phyloP scores from a whole-genome alignment of 2,329 filamentous ascomycete genomes.

The Boeremia lycopersici region DNA sequence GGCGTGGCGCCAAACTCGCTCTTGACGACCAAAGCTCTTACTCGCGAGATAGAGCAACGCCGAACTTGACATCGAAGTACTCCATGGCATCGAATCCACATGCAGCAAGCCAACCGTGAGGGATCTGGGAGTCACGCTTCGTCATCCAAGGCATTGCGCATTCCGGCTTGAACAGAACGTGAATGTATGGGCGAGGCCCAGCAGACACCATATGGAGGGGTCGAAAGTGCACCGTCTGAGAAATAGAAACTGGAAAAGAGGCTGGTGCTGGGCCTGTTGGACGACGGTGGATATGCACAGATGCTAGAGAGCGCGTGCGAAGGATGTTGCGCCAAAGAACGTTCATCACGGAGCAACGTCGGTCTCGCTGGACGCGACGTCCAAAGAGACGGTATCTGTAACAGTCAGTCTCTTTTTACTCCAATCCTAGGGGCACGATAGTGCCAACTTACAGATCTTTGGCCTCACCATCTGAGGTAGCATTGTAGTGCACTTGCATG shows the following conservation, averaged over 20 bases:
- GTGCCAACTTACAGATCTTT: conserved; percentile 36
- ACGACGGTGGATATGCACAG: conserved; percentile 29
- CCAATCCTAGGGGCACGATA: too few species aligned
- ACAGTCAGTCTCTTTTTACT: background rate
- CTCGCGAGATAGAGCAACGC: conserved; percentile 9
- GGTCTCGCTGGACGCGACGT: conserved; percentile 26
- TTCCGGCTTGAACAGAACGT: conserved; percentile 32
- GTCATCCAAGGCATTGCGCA: conserved; percentile 34
- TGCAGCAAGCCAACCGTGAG: conserved; percentile 23
- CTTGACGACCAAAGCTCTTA: background rate
- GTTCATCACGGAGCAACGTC: conserved; percentile 31
- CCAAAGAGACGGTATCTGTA: conserved; percentile 40
- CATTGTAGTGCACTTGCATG: conserved; percentile 16
- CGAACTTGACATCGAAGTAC: conserved; percentile 37
- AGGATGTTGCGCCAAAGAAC: conserved; percentile 30
- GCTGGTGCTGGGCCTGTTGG: background rate
- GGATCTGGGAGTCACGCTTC: conserved; percentile 12
- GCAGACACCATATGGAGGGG: background rate
- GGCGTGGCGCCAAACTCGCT: background rate
- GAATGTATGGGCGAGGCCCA: conserved; percentile 25
- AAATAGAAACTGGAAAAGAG: background rate
- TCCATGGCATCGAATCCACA: conserved; percentile 36
- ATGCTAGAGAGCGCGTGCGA: conserved; percentile 26
- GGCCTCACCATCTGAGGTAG: conserved; percentile 35
- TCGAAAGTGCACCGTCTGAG: too few species aligned